These are phyloP conservation scores for Usnea hakonensis DNA, from an alignment of 495 filamentous ascomycete genomes.

Conservation along the genomic window DNA sequence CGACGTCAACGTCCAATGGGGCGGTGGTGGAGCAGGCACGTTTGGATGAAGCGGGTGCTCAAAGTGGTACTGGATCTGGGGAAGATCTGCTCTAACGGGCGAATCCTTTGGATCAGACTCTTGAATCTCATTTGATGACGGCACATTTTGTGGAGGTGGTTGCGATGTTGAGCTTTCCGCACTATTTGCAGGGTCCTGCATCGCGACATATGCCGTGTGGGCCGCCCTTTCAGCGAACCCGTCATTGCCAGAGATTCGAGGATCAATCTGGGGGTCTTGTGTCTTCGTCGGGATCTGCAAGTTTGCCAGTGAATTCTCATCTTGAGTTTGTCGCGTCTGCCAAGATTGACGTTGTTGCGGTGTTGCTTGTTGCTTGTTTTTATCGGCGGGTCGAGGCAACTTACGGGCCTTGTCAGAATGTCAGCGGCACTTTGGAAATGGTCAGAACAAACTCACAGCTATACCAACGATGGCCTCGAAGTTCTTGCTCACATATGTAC, in stretches of 20 bases:
- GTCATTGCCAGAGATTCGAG: conserved; percentile 25
- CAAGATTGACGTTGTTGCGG: not conserved
- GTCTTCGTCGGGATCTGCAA: not conserved
- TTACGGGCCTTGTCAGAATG: conserved; percentile 10
- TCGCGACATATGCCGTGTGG: conserved; percentile 46
- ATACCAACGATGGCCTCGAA: conserved; percentile 54
- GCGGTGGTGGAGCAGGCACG: conserved; percentile 23
- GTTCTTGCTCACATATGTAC: conserved; percentile 66
- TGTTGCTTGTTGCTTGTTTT: not conserved
- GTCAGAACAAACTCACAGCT: conserved; percentile 34
- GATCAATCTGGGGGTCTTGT: not conserved
- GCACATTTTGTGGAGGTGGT: conserved; percentile 26
- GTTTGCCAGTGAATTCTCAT: not conserved
- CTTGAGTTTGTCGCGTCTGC: conserved; percentile 7
- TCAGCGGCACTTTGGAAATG: not conserved
- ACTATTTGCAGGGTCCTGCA: conserved; percentile 33
- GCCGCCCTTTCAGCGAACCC: conserved; percentile 47
- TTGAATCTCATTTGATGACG: conserved; percentile 22
- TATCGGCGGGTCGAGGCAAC: conserved; percentile 10
- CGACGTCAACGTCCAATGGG: not conserved
- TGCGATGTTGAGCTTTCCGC: conserved; percentile 28
- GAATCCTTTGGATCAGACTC: conserved; percentile 20
- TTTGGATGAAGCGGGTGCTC: conserved; percentile 23
- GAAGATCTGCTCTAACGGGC: conserved; percentile 25
- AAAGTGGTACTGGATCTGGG: conserved; percentile 26